These are phyloP conservation scores for Nannizzia gypsea DNA, from an alignment of 2,329 filamentous ascomycete species.

Conservation along the genomic window DNA sequence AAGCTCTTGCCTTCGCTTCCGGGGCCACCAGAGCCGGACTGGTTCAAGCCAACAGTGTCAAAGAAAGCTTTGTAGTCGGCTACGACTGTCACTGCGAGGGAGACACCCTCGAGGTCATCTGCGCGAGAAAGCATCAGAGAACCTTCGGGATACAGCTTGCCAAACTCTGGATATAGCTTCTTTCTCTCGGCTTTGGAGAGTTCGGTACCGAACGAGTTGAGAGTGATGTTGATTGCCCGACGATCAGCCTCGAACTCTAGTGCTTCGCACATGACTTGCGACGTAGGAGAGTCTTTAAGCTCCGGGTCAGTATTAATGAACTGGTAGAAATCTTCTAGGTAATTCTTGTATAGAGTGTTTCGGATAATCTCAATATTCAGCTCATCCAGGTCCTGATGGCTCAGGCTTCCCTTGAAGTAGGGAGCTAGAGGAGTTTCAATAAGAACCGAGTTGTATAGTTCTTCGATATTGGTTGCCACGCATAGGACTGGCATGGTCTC, in stretches of 20 bases:
- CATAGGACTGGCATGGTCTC: constrained; percentile 98
- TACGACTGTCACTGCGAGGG: constrained; percentile 84
- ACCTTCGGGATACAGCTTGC: constrained; percentile 83
- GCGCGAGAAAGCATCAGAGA: constrained; percentile 89
- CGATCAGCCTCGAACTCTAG: constrained; percentile 94
- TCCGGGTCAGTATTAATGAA: constrained; percentile 87
- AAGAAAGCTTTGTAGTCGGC: constrained; percentile 93
- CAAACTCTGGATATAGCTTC: constrained; percentile 91
- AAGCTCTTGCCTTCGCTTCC: constrained; percentile 74
- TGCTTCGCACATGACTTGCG: constrained; percentile 91
- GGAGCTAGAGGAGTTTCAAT: constrained; percentile 92
- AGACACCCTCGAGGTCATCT: constrained; percentile 87
- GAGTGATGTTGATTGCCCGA: constrained; percentile 94
- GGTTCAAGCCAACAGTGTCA: constrained; percentile 71
- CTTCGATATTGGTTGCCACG: constrained; percentile 95
- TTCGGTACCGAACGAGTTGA: constrained; percentile 97
- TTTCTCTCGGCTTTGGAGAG: constrained; percentile 84
- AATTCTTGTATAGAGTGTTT: constrained; percentile 99
- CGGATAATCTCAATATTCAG: constrained; percentile 98
- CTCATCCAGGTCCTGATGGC: constrained; percentile 94
- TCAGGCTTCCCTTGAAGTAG: constrained; percentile 95
- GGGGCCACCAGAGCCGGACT: constrained; percentile 60
- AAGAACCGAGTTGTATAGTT: constrained; percentile 94
- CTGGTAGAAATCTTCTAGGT: constrained; percentile 90
- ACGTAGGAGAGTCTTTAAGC: constrained; percentile 74